Base-by-base conservation (phyloP, 2,329 filamentous ascomycete species). In the Sporothrix variecibatus region DNA sequence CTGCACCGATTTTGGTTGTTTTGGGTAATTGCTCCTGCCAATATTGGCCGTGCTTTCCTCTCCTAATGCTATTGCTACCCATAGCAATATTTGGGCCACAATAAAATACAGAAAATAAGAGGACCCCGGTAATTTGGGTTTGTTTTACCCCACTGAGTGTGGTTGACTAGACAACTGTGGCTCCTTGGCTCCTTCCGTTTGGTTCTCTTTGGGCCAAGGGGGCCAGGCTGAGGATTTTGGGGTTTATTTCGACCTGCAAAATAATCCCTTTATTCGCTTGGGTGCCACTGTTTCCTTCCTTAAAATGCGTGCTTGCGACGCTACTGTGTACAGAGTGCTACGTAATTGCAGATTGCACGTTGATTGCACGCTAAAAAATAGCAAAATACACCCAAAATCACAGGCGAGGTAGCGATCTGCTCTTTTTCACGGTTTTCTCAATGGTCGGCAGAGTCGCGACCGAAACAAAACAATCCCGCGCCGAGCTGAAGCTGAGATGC, bases 101-200 rank as follows among this genome's bases (percentile, higher is more conserved):
- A 67, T 67, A 67, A 43, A 28, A 9, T 26, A 20, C 23, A 49
- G 9, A 17, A 46, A 65, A 65, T 60, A 64, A 49, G 23, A 53
- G 67, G 46, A 11, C 46, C 46, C 38, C 38, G 5, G 23, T 28
- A 20, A 49, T 67, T 46, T 49, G 31, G 9, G 40, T 56, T 75
- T 77, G 75, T 77, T 77, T 77, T 76, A 77, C 75, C 73, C 75
- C 75, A 74, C 73, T 34, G 26, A 9, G n/a, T 7, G 67, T 7
- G 23, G 76, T 77, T 77, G 76, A 74, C 76, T 73, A 40, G 75
- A 70, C 76, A 77, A 77, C 76, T 49, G 31, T n/a, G 46, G 31
- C 38, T 28, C 62, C 23, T 43, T 26, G 12, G 31, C 31, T 23
- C 38, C 23, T 67, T 23, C 43, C n/a, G 34, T 6, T 9, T 56